These are phyloP conservation scores for Suillus occidentalis DNA, from an alignment of 768 basidiomycete genomes.

Conservation along the genomic window DNA sequence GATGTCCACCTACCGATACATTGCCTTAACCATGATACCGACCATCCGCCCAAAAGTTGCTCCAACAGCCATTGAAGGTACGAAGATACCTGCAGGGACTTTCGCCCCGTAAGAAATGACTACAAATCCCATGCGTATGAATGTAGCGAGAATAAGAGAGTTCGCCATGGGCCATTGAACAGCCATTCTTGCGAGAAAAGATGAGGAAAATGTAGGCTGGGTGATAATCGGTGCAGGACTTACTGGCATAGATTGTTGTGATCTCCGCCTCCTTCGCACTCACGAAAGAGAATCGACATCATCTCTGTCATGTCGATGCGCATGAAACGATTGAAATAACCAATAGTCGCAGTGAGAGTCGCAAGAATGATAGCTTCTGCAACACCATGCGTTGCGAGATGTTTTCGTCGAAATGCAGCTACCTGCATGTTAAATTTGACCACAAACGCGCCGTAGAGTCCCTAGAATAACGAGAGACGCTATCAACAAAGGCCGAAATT, in stretches of 20 bases:
- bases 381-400: conserved; percentile 80
- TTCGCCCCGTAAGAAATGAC: conserved; percentile 94
- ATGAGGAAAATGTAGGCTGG: conserved; percentile 5
- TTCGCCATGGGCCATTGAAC: conserved; percentile 95
- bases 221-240: conserved; percentile 31
- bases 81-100: conserved; percentile 97
- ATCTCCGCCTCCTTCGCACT: conserved; percentile 92
- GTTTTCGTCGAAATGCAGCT: conserved; percentile 90
- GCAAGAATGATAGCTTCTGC: conserved; percentile 89
- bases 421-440: conserved; percentile 97
- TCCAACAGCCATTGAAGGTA: conserved; percentile 98
- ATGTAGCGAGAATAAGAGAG: conserved; percentile 86
- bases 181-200: conserved; percentile 56
- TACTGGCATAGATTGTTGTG: conserved; percentile 95
- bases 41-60: conserved; percentile 97
- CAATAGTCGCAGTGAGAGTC: conserved; percentile 84
- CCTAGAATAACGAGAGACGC: conserved; percentile 46
- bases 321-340: conserved; percentile 92
- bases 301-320: conserved; percentile 98
- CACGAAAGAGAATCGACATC: conserved; percentile 91
- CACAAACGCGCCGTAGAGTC: conserved; percentile 94
- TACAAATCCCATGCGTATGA: conserved; percentile 84
- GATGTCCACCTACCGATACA: conserved; percentile 63
- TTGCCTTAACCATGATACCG: conserved; percentile 92
- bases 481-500: conserved; percentile 10